Conservation (phyloP, 2,329 filamentous ascomycete genomes). For the Cytospora piceae region DNA sequence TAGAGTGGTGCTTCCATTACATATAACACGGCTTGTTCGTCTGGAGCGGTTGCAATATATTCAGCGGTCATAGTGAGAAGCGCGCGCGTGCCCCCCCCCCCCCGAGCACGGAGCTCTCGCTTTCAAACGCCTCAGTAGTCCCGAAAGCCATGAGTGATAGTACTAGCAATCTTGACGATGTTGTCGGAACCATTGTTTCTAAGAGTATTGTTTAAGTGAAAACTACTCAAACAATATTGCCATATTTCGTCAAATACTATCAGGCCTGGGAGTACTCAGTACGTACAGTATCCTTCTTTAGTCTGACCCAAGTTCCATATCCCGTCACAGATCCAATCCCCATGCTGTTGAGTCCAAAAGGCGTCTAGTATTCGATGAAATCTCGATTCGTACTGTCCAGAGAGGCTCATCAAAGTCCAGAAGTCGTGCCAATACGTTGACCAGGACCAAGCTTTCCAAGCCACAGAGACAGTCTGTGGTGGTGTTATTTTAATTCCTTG, state of each 20-base stretch:
- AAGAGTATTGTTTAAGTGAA: not conserved
- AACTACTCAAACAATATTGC: not conserved
- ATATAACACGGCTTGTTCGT: slow-evolving; percentile 47
- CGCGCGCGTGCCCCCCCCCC: too few species aligned
- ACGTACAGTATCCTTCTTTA: slow-evolving; percentile 9
- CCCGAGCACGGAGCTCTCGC: too few species aligned
- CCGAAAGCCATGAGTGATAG: not conserved
- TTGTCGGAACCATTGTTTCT: not conserved
- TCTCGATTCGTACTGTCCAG: slow-evolving; percentile 30
- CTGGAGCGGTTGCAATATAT: slow-evolving; percentile 42
- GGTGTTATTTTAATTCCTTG: slow-evolving; percentile 35
- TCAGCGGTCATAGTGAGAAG: slow-evolving; percentile 33
- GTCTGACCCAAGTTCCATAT: slow-evolving; percentile 36
- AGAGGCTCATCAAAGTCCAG: slow-evolving; percentile 32
- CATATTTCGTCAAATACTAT: not conserved
- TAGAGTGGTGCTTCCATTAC: slow-evolving; percentile 46
- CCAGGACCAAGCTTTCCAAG: slow-evolving; percentile 1
- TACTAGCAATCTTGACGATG: not conserved
- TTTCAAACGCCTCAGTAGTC: not conserved
- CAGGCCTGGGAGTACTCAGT: not conserved
- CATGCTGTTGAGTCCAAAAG: slow-evolving; percentile 32
- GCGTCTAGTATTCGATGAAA: slow-evolving; percentile 35
- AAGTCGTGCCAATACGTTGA: slow-evolving; percentile 34
- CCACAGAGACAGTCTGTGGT: slow-evolving; percentile 20
- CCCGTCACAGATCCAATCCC: slow-evolving; percentile 35